Conservation (phyloP, 441 rosid genomes). For the Iberis amara region DNA sequence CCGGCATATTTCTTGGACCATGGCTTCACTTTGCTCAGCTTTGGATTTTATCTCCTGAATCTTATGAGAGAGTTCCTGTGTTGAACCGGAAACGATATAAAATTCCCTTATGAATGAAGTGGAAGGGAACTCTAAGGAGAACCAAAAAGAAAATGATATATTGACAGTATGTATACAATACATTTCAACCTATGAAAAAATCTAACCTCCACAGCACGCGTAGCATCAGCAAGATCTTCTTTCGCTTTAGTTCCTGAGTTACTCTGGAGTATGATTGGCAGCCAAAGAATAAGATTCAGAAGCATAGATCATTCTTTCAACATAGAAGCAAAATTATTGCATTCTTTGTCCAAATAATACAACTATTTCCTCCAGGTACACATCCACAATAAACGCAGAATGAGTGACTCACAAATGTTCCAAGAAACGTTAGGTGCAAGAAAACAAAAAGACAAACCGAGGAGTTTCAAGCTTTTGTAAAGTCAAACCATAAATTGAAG, state of each 20-base stretch:
- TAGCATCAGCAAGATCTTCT: slow-evolving; percentile 99
- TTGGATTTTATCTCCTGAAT: slow-evolving; percentile 95
- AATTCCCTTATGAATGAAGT: not conserved
- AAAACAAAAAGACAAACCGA: not conserved
- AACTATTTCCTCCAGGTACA: slow-evolving; percentile 7
- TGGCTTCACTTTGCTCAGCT: slow-evolving; percentile 98
- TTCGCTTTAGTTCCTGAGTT: slow-evolving; percentile 96
- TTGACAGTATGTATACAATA: not conserved
- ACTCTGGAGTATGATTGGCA: slow-evolving; percentile 49
- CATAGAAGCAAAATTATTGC: not conserved
- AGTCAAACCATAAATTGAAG: not conserved
- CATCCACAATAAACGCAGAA: slow-evolving; percentile 11
- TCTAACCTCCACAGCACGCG: slow-evolving; percentile 88
- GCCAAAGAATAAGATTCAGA: slow-evolving; percentile 15
- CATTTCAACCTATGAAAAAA: slow-evolving; percentile 18
- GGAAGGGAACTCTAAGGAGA: slow-evolving; percentile 12
- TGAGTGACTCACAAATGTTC: slow-evolving; percentile 7
- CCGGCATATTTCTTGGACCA: slow-evolving; percentile 99
- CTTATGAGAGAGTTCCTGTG: slow-evolving; percentile 86
- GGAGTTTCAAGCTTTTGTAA: not conserved
- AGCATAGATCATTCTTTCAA: slow-evolving; percentile 2
- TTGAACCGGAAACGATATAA: slow-evolving; percentile 24
- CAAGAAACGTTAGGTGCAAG: not conserved
- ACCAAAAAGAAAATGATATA: slow-evolving; percentile 7
- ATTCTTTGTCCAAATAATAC: not conserved